Evolutionary conservation across 108 stramenopile species (phyloP).

Genomic region (Nitzschia sp.): DNA sequence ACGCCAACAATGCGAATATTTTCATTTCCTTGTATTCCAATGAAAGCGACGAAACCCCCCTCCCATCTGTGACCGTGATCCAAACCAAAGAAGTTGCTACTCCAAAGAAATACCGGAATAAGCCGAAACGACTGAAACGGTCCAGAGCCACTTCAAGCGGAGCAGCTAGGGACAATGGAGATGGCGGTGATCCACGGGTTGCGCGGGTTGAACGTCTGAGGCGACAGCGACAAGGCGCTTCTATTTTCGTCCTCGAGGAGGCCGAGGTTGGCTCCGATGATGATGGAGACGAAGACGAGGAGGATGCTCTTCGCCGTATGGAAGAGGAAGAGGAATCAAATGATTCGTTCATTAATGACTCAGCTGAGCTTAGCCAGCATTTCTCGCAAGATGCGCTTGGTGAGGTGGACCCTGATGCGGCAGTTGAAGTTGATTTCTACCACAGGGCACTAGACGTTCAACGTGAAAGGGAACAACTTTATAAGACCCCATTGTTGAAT

Average conservation of each 20-base stretch:
- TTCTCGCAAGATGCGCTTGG: conserved; percentile 82
- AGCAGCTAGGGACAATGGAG: too few species aligned
- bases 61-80: neutral
- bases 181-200: neutral
- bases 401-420: conserved; percentile 39
- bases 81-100: conserved; percentile 15
- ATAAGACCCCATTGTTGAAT: conserved; percentile 77
- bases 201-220: conserved; percentile 7
- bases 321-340: conserved; percentile 63
- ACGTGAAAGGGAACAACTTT: conserved; percentile 51
- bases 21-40: conserved; percentile 2
- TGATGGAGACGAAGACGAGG: conserved; percentile 67
- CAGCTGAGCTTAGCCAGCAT: conserved; percentile 64
- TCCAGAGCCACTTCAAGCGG: too few species aligned
- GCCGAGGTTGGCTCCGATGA: conserved; percentile 59
- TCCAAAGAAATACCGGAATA: neutral
- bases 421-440: conserved; percentile 20
- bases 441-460: conserved; percentile 57
- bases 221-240: conserved; percentile 7
- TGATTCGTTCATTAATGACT: conserved; percentile 86
- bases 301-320: conserved; percentile 46
- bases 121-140: conserved; percentile 3
- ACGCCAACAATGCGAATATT: neutral
- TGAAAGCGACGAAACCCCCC: neutral
- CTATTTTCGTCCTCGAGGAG: conserved; percentile 51